These are phyloP conservation scores for Paratinospora sagittata DNA, from an alignment of 164 flowering plant genomes.

Conservation along the genomic window DNA sequence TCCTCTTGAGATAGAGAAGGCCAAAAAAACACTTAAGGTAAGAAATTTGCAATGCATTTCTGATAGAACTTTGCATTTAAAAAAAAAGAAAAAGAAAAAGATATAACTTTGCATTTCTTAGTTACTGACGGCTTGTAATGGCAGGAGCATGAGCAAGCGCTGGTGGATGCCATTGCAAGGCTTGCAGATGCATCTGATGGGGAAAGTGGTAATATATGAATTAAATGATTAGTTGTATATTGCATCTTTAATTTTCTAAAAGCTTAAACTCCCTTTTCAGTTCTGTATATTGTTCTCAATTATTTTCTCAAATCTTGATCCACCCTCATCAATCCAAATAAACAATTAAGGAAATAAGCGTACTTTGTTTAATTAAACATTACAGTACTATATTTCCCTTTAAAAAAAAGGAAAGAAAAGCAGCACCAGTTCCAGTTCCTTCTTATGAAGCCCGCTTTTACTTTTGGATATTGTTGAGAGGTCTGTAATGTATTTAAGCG, in stretches of 20 bases:
- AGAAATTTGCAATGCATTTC: constrained; percentile 1
- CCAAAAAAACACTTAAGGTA: constrained; percentile 78
- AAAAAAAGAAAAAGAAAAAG: too few species aligned
- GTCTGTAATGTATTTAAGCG: too few species aligned
- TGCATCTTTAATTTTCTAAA: neutral
- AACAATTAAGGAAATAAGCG: neutral
- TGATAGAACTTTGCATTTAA: neutral
- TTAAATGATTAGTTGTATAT: constrained; percentile 3
- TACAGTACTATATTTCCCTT: too few species aligned
- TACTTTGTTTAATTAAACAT: neutral
- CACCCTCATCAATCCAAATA: neutral
- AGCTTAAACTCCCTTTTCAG: constrained; percentile 2
- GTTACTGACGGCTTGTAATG: constrained; percentile 12
- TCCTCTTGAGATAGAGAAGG: constrained; percentile 67
- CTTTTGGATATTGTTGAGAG: neutral
- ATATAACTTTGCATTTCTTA: neutral
- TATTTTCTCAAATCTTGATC: neutral
- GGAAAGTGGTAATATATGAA: constrained; percentile 48
- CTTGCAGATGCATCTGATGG: constrained; percentile 85
- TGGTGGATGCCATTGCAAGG: constrained; percentile 69
- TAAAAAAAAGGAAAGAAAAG: neutral
- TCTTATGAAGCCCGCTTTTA: neutral
- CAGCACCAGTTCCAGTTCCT: too few species aligned
- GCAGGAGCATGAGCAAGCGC: constrained; percentile 90
- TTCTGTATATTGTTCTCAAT: constrained; percentile 2